Evolutionary conservation across 1,284 basidiomycete genomes (phyloP).

Genomic region (Entoloma clypeatum): DNA sequence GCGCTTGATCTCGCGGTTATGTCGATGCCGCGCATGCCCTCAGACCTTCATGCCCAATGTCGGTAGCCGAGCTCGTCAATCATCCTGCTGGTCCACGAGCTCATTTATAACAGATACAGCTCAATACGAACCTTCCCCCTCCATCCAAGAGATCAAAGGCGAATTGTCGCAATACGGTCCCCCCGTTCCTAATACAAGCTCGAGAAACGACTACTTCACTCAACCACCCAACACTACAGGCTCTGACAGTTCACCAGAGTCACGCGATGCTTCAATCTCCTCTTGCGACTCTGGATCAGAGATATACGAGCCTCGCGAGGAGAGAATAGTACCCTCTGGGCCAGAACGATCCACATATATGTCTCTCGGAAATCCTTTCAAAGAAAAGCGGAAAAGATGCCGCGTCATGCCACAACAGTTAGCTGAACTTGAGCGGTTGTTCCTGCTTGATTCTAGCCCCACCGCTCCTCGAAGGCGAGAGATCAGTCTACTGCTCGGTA

Average conservation of each 20-base stretch:
- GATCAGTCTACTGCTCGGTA: conserved; percentile 70
- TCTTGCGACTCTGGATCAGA: conserved; percentile 16
- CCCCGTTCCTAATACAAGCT: too few species aligned
- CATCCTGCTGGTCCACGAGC: too few species aligned
- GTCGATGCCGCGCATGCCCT: too few species aligned
- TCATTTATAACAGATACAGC: too few species aligned
- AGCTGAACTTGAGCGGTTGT: conserved; percentile 65
- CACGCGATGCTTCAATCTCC: conserved; percentile 11
- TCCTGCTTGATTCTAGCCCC: conserved; percentile 64
- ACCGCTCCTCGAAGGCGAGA: conserved; percentile 66
- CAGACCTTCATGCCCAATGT: too few species aligned
- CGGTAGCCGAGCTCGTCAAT: too few species aligned
- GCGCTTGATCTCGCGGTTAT: too few species aligned
- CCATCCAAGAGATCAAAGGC: too few species aligned
- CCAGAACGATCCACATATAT: conserved; percentile 22
- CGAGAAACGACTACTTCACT: too few species aligned
- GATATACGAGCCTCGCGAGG: conserved; percentile 15
- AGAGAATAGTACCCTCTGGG: conserved; percentile 20
- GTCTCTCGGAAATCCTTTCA: conserved; percentile 30
- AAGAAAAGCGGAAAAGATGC: conserved; percentile 71
- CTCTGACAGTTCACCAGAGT: conserved; percentile 7
- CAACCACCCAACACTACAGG: conserved; percentile 7
- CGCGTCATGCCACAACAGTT: conserved; percentile 76
- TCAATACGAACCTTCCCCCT: too few species aligned
- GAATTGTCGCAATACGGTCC: too few species aligned